phyloP scores from a whole-genome alignment of 495 filamentous ascomycete genomes.

The Aspergillus homomorphus region DNA sequence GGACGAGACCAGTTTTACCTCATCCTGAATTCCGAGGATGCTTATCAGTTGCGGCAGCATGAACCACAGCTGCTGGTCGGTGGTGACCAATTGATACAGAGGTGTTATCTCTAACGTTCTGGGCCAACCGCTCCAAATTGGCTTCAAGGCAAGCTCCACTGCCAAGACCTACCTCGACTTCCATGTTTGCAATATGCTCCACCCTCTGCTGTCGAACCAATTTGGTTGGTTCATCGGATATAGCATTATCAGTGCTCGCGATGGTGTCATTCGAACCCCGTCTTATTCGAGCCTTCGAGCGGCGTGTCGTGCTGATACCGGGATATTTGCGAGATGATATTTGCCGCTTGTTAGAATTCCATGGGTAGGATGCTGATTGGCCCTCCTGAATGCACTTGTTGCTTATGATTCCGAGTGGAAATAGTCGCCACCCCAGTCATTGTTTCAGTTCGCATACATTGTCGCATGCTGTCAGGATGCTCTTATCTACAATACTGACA shows the following conservation, averaged over 20 bases:
- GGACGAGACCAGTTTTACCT: not conserved
- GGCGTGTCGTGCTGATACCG: too few species aligned
- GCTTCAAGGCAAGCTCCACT: slow-evolving; percentile 4
- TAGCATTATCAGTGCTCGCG: slow-evolving; percentile 5
- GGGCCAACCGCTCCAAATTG: not conserved
- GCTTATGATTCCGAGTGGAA: not conserved
- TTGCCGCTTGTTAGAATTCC: not conserved
- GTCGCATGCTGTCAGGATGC: too few species aligned
- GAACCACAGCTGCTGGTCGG: not conserved
- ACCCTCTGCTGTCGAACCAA: not conserved
- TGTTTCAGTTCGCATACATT: not conserved
- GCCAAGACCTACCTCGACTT: not conserved
- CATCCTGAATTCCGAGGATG: not conserved
- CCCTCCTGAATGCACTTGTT: not conserved
- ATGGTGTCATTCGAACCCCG: slow-evolving; percentile 4
- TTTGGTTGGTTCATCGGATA: not conserved
- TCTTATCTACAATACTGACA: too few species aligned
- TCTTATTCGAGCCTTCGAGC: not conserved
- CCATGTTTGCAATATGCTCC: not conserved
- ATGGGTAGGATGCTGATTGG: not conserved
- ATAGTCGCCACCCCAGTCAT: not conserved
- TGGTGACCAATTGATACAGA: not conserved
- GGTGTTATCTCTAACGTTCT: not conserved
- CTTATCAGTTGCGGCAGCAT: not conserved
- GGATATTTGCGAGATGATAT: not conserved